Base-by-base conservation (phyloP, 2,329 filamentous ascomycete genomes). In the Metarhizium sp. region DNA sequence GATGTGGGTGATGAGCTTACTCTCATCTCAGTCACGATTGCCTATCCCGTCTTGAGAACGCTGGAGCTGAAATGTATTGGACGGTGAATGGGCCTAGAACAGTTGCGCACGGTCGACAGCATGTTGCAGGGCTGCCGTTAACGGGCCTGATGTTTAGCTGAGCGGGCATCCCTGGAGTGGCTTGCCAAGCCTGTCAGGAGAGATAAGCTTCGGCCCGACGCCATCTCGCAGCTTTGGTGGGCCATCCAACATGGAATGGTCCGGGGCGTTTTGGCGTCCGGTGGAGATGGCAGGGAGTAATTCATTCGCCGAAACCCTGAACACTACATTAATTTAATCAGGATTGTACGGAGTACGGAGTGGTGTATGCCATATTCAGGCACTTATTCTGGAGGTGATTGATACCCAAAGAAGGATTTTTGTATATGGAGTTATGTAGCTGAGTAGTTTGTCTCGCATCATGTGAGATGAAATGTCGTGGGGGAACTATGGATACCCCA, bases 1-100 rank as follows among this genome's bases (percentile, higher is more conserved):
- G 58, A 59, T 16, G 45, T 59, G 13, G 58, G 56, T 7, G 56
- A 56, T 20, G 56, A 59, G 53, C 52, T 58, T 1, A 54, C 55
- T n/a, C 40, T 59, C 13, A 32, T 52, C 5, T 55, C 54, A 2
- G 50, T 52, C 18, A 14, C 52, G 43, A 50, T 55, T n/a, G 20
- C 50, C 8, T 58, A 58, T 46, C 54, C 51, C 10, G 42, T 57
- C 16, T 51, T 57, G 6, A 56, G 52, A 38, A 34, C 32, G 4
- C 43, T 51, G n/a, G 56, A 57, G 47, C 14, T 56, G 30, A 55
- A 51, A 47, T 50, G 47, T 14, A 25, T 55, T 36, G 58, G 58
- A n/a, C 49, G 51, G 32, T 57, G 43, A 40, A 25, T 11, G 30
- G 11, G 7, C 48, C 11, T n/a, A 11, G 20, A 25, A 25, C 8